Percentiles rank a stretch among this genome's conserved stretches.
phyloP scores from a whole-genome alignment of 164 flowering plant genomes.

The Houttuynia cordata region DNA sequence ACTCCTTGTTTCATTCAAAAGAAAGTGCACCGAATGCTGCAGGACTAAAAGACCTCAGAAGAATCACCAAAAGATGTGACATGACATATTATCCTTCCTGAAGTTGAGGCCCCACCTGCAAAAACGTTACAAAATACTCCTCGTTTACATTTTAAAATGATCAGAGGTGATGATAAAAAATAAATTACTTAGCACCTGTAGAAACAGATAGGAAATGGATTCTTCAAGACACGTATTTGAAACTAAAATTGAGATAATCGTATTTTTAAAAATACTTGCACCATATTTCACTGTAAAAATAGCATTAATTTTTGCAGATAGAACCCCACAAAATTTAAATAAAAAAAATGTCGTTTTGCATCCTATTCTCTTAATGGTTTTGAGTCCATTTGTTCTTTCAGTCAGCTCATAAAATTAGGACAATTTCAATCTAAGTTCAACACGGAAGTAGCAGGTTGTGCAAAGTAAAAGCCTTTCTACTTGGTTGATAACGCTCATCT shows the following conservation, averaged over 20 bases:
- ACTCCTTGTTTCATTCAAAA: background rate
- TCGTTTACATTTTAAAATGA: background rate
- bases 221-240: background rate
- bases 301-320: background rate
- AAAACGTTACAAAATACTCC: background rate
- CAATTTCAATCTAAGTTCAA: background rate
- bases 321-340: background rate
- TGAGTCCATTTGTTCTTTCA: background rate
- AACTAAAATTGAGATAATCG: too few species aligned
- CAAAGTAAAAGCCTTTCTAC: background rate
- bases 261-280: background rate
- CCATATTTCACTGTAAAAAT: background rate
- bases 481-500: background rate
- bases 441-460: background rate
- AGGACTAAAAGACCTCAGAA: conserved; percentile 26
- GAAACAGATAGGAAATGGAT: background rate
- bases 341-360: background rate
- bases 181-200: background rate
- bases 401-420: background rate
- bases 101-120: conserved; percentile 36
- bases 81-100: conserved; percentile 40
- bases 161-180: background rate
- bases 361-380: background rate
- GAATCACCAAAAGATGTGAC: conserved; percentile 40
- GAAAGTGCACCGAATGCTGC: background rate